Base-by-base conservation (phyloP, 1,139 yeast species). In the Kodamaea derodonti region DNA sequence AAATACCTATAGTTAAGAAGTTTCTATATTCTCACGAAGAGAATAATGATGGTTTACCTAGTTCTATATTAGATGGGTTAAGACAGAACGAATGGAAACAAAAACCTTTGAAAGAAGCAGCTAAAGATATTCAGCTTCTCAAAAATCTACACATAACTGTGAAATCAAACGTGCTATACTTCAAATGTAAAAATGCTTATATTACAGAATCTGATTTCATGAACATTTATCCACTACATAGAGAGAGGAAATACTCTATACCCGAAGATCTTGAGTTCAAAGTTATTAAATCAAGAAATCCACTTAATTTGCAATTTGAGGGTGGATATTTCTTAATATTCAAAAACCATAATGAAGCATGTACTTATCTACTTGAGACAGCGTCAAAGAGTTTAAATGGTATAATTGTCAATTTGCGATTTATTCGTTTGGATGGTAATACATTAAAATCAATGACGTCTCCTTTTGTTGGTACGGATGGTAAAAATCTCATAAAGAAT, bases 271-370 rank as follows among this genome's bases (percentile, higher is more conserved):
- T 61, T n/a, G 37, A 42, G 13, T 66, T 68, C 31, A 49, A 51
- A 20, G 64, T 67, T 2, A 57, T 75, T 7, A 70, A 79, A 39
- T 70, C 70, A 11, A 54, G 87, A 37, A 60, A 72, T 39, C 75
- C 77, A 0, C 34, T 49, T 3, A 67, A 60, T 16, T 54, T 80
- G 25, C 45, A 58, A 20, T 70, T 73, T 28, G 56, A 65, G 42
- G 68, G 72, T 31, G 66, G 71, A 2, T 79, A 78, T 50, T 80
- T 69, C 48, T 56, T 81, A 26, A 52, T 75, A 3, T 81, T 81
- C 46, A 60, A 64, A 4, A 56, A 60, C 28, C 53, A 57, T 32
- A 59, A 63, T 22, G 72, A 71, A 15, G 85, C 86, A 0, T 65
- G 75, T 20, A 60, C 63, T 3, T 81, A 71, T 50, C 60, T 58